A percentile compares a stretch with the other conserved stretches of the same genome.
Evolutionary conservation across 441 rosid genomes (phyloP).

Genomic region (Populus trichocarpa): DNA sequence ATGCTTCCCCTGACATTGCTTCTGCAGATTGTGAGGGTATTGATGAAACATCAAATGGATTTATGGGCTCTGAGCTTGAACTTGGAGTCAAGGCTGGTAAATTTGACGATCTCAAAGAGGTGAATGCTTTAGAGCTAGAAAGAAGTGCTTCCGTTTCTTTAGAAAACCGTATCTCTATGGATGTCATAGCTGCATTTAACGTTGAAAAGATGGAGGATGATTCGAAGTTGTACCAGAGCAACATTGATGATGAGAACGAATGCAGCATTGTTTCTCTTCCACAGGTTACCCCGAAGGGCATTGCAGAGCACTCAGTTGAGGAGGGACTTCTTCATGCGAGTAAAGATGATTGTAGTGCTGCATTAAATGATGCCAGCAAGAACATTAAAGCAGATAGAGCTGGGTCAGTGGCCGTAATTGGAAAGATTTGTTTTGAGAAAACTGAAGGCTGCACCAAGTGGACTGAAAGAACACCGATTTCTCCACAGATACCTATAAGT

Average conservation of each 20-base stretch:
- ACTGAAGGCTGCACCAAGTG: background rate
- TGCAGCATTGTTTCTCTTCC: background rate
- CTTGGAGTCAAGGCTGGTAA: slow-evolving; percentile 6
- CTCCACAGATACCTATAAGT: background rate
- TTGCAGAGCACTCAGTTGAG: background rate
- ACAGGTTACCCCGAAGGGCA: background rate
- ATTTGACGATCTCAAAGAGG: slow-evolving; percentile 7
- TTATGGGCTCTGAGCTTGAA: background rate
- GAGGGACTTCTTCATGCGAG: background rate
- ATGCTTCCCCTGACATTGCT: background rate
- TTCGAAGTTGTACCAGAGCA: background rate
- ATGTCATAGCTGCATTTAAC: background rate
- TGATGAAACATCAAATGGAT: slow-evolving; percentile 4
- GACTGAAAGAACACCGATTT: background rate
- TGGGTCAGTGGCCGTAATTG: background rate
- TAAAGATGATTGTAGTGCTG: background rate
- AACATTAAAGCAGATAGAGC: background rate
- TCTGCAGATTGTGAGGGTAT: slow-evolving; percentile 1
- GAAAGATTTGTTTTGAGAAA: background rate
- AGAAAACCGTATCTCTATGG: slow-evolving; percentile 2
- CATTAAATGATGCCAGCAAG: background rate
- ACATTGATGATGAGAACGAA: slow-evolving; percentile 10
- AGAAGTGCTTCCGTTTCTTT: background rate
- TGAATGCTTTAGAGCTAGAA: background rate
- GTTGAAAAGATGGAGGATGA: background rate